Percentiles rank a stretch among this genome's conserved stretches.
Conservation (phyloP, 768 basidiomycete species). For the Cyclocybe aegerita region DNA sequence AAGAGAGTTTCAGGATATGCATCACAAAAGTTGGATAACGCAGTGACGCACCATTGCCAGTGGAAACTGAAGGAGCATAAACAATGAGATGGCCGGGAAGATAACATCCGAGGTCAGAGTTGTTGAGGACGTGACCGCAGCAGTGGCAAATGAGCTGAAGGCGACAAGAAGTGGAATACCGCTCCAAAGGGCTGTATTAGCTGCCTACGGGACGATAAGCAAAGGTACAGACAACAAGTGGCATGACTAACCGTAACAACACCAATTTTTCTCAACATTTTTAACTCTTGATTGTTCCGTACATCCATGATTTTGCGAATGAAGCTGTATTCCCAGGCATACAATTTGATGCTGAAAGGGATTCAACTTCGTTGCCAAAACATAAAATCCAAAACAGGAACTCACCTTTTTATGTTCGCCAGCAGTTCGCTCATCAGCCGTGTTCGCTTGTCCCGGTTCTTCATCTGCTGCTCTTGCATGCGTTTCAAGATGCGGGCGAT, state of each 20-base stretch:
- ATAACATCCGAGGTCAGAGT: slow-evolving; percentile 90
- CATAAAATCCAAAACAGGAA: not conserved
- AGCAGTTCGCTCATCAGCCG: slow-evolving; percentile 92
- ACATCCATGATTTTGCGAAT: slow-evolving; percentile 75
- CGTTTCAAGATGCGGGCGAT: slow-evolving; percentile 70
- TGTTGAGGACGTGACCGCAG: slow-evolving; percentile 55
- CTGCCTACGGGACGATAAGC: slow-evolving; percentile 34
- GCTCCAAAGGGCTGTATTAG: slow-evolving; percentile 63
- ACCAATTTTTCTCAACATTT: slow-evolving; percentile 81
- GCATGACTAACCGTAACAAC: slow-evolving; percentile 53
- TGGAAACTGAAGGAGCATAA: slow-evolving; percentile 86
- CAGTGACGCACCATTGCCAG: slow-evolving; percentile 65
- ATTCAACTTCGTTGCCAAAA: not conserved
- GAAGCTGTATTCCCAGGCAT: slow-evolving; percentile 95
- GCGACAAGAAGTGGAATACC: slow-evolving; percentile 76
- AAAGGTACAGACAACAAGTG: not conserved
- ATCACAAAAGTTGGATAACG: not conserved
- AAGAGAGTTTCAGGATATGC: not conserved
- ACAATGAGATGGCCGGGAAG: slow-evolving; percentile 93
- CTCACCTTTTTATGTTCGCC: slow-evolving; percentile 81
- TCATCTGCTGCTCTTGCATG: slow-evolving; percentile 91
- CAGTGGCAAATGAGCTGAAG: slow-evolving; percentile 79
- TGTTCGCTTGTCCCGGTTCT: slow-evolving; percentile 82
- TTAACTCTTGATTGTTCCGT: slow-evolving; percentile 80
- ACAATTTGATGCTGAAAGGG: slow-evolving; percentile 76